Percentiles rank a stretch among this genome's conserved stretches.
Evolutionary conservation across 2,329 filamentous ascomycete genomes (phyloP).

Genomic region (Penicillium sp.): DNA sequence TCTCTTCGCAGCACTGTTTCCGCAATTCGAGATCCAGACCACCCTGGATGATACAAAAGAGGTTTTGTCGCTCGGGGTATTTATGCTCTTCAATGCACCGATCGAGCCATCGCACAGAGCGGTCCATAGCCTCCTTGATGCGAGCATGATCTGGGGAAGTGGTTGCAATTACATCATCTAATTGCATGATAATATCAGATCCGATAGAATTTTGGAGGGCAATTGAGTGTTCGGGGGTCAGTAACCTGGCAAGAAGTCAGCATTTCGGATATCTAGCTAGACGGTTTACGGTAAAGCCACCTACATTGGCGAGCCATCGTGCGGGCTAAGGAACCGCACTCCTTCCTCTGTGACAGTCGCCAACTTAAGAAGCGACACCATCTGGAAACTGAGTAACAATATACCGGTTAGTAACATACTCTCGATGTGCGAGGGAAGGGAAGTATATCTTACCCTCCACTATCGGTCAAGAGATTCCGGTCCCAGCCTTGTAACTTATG

Average conservation of each 20-base stretch:
- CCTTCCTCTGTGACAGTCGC: slow-evolving; percentile 92
- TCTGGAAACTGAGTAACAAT: slow-evolving; percentile 65
- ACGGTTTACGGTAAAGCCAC: slow-evolving; percentile 8
- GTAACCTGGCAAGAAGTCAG: slow-evolving; percentile 49
- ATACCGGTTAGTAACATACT: slow-evolving; percentile 3
- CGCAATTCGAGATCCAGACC: slow-evolving; percentile 83
- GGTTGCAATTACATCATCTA: slow-evolving; percentile 94
- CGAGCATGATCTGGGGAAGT: slow-evolving; percentile 80
- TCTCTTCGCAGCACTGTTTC: slow-evolving; percentile 69
- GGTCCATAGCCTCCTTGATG: slow-evolving; percentile 90
- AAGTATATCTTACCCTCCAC: slow-evolving; percentile 38
- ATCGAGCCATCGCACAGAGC: slow-evolving; percentile 91
- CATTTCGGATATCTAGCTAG: not conserved
- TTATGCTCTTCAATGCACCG: slow-evolving; percentile 84
- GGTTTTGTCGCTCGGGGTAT: slow-evolving; percentile 72
- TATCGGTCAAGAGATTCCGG: slow-evolving; percentile 79
- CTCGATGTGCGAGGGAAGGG: not conserved
- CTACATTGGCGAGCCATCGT: slow-evolving; percentile 85
- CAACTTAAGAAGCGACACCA: slow-evolving; percentile 91
- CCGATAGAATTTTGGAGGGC: slow-evolving; percentile 92
- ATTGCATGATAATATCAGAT: slow-evolving; percentile 98
- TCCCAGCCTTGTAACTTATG: slow-evolving; percentile 93
- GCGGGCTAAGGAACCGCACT: slow-evolving; percentile 88
- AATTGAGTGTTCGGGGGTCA: slow-evolving; percentile 96
- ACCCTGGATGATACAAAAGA: slow-evolving; percentile 98